Base-by-base conservation (phyloP, 2,329 filamentous ascomycete genomes). In the Ceratocystis diversiconidia region DNA sequence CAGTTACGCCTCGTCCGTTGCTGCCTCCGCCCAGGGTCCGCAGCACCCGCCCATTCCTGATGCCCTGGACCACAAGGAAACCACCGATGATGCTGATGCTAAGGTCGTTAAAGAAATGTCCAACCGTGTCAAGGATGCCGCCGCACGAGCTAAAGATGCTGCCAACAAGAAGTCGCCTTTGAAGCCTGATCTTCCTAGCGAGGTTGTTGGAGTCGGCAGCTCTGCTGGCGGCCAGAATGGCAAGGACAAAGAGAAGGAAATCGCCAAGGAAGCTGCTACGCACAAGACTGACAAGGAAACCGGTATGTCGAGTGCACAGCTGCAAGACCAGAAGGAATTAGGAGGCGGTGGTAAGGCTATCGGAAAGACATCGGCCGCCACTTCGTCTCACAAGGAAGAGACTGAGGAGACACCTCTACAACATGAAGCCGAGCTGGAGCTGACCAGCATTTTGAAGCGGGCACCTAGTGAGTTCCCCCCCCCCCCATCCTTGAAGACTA, bases 371-470 rank as follows among this genome's bases (percentile, higher is more conserved):
- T 41, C 36, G 3, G 36, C 41, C 19, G 61, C 52, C 52, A 32
- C 52, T 15, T 67, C 70, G 22, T 43, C 50, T 7, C 36, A n/a
- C 3, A 59, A 60, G 28, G 36, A 57, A 17, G 69, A 69, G 61
- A 75, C 77, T 67, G 72, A 75, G 32, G 80, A 85, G 73, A 80
- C 80, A 12, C 77, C 81, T 36, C 81, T 85, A 68, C 82, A 86
- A 64, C 80, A 83, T 65, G 80, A 85, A 65, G 84, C 88, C 1
- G 85, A 91, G 73, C 76, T 77, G 19, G 89, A 90, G 74, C 76
- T 97, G 69, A 87, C 90, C 71, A 74, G 75, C 6, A 95, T 97
- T 61, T 75, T 97, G 69, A 94, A 92, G 77, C 87, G 85, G 72
- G 85, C 89, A 2, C 91, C 92, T 17, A 86, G 90, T 95, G 83